A percentile compares a stretch with the other conserved stretches of the same genome.
Evolutionary conservation across 2,329 filamentous ascomycete species (phyloP).

Genomic region (Beauveria medogensis): DNA sequence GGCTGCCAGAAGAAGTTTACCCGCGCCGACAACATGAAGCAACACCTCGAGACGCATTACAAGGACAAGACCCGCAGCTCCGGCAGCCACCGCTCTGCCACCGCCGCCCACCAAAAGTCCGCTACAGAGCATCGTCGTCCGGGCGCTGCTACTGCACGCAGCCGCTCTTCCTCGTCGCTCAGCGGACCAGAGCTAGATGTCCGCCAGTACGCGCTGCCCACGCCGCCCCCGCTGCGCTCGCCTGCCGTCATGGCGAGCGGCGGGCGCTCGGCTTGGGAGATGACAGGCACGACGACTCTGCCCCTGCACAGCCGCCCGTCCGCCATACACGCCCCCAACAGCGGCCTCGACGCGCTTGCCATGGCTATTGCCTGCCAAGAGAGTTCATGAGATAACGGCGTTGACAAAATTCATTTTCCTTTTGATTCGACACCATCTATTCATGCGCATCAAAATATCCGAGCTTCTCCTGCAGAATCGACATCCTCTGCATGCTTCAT

Average conservation of each 20-base stretch:
- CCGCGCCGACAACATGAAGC: constrained; percentile 81
- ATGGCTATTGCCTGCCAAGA: constrained; percentile 47
- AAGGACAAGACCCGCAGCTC: constrained; percentile 48
- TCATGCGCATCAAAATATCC: background rate
- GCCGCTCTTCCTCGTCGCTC: constrained; percentile 20
- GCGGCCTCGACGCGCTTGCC: constrained; percentile 46
- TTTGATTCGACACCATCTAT: background rate
- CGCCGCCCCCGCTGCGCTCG: constrained; percentile 27
- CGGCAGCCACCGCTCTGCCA: constrained; percentile 25
- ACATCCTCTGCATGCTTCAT: background rate
- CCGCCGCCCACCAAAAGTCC: constrained; percentile 25
- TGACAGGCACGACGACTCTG: constrained; percentile 34
- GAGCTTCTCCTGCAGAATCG: background rate
- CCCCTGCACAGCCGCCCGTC: constrained; percentile 38
- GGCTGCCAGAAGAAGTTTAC: constrained; percentile 76
- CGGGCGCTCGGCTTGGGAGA: constrained; percentile 32
- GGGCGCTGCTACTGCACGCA: constrained; percentile 15
- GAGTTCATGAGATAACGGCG: constrained; percentile 16
- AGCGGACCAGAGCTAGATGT: constrained; percentile 25
- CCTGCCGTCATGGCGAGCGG: constrained; percentile 20
- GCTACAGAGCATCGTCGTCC: background rate
- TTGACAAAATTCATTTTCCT: background rate
- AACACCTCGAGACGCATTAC: constrained; percentile 70
- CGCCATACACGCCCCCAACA: constrained; percentile 35
- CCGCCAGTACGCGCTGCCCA: constrained; percentile 30